Conservation (phyloP, 257 asterid species). For the Petunia axillaris region DNA sequence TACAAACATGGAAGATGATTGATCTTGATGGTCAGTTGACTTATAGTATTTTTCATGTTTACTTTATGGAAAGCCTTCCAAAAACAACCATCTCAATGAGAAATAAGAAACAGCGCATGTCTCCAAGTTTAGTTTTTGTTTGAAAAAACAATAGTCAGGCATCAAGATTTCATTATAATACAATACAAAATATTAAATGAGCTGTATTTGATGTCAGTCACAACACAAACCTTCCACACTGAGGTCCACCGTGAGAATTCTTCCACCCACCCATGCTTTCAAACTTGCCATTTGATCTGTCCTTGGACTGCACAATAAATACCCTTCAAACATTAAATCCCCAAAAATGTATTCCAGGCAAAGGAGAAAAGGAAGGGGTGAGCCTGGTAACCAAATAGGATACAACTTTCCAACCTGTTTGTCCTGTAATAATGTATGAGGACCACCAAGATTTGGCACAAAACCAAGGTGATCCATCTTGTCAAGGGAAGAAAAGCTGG, state of each 20-base stretch:
- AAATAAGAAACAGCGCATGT: background rate
- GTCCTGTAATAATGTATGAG: conserved; percentile 32
- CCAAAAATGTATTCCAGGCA: background rate
- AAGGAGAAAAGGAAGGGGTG: background rate
- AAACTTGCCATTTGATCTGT: conserved; percentile 24
- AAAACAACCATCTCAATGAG: no score
- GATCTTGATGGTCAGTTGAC: no score
- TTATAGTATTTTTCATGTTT: no score
- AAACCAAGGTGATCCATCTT: conserved; percentile 44
- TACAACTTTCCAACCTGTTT: conserved; percentile 34
- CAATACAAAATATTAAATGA: background rate
- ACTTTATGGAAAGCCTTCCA: no score
- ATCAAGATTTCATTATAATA: background rate
- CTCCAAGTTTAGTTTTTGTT: background rate
- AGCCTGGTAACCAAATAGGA: conserved; percentile 13
- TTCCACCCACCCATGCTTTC: conserved; percentile 27
- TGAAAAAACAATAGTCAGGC: background rate
- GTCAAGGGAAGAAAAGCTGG: conserved; percentile 37
- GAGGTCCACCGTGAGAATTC: conserved; percentile 31
- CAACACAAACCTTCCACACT: conserved; percentile 35
- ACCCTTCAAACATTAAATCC: background rate
- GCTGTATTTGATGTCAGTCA: background rate
- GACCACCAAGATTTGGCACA: conserved; percentile 35
- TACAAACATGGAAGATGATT: no score
- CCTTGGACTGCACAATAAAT: conserved; percentile 35